phyloP scores from a whole-genome alignment of 331 rosid genomes.

The Acacia pycnantha region DNA sequence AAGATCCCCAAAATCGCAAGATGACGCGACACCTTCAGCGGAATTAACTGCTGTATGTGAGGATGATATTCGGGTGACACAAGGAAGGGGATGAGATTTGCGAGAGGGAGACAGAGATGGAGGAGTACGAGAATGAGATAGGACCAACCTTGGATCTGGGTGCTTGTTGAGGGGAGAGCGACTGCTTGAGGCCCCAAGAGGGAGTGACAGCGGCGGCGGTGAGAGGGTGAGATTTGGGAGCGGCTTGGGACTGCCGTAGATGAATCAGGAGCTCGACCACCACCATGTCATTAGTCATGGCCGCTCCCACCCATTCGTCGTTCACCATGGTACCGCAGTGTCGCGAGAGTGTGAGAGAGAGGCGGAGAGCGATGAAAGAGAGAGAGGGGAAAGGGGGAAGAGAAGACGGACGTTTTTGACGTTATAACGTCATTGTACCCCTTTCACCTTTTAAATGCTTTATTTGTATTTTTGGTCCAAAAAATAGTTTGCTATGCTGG shows the following conservation, averaged over 20 bases:
- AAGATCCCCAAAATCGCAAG: neutral
- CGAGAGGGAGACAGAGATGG: neutral
- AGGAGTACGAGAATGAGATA: neutral
- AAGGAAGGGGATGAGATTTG: neutral
- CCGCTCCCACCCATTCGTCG: conserved; percentile 56
- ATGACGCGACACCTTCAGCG: neutral
- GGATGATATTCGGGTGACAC: neutral
- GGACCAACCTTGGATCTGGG: conserved; percentile 72
- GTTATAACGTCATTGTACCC: no score
- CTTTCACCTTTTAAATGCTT: no score
- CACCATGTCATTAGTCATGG: conserved; percentile 52
- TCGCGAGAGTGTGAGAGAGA: neutral
- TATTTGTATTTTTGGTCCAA: no score
- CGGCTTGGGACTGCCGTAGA: conserved; percentile 47
- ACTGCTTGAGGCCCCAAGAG: conserved; percentile 50
- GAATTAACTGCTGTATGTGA: neutral
- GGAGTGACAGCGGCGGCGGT: neutral
- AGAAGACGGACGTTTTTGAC: no score
- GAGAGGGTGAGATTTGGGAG: conserved; percentile 25
- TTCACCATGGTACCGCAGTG: conserved; percentile 22
- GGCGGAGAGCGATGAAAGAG: neutral
- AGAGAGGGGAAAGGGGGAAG: no score
- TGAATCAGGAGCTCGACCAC: conserved; percentile 61
- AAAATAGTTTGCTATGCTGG: no score
- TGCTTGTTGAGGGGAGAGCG: conserved; percentile 33